Base-by-base conservation (phyloP, 176 grass and related monocot species). In the Guadua angustifolia region DNA sequence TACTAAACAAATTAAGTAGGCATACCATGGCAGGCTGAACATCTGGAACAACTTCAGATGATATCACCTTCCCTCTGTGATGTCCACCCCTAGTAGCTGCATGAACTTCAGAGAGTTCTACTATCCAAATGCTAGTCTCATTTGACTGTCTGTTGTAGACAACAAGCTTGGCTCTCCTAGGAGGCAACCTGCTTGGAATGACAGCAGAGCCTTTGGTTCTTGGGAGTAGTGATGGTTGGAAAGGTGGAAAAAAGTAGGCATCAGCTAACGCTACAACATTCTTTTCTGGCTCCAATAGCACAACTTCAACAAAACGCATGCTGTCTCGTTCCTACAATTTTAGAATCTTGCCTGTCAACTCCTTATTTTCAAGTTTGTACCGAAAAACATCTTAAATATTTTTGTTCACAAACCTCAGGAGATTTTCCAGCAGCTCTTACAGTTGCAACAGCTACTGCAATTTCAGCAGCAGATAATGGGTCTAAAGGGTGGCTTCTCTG, bases 221-320 rank as follows among this genome's bases (percentile, higher is more conserved):
- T 11, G 93, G 97, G 24, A 99, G 89, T 47, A 99, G 78, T 59
- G 97, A 96, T 83, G 97, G 97, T 90, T 96, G 97, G 71, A 99
- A 99, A 39, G 97, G 97, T 53, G 97, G 97, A 71, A 99, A 99
- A 80, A 95, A 99, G 66, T 99, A 99, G 44, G 97, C 97, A 87
- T 99, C 97, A 36, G 97, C 97, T 77, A 99, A 86, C 60, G 97
- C 97, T 53, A 99, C 97, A 69, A 99, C 92, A 83, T 88, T 91
- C 82, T 99, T 99, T 78, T 92, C 93, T 78, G 97, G 97, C 69
- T 99, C 97, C 89, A 96, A 85, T 57, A 99, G 89, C 63, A 99
- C 97, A 73, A 45, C 97, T 90, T 99, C 97, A 62, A 99, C 92
- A 88, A 99, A 99, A 32, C 97, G 92, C 97, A 99, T 99, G 86